Evolutionary conservation across 805 yeast genomes (phyloP).

Genomic region (Ogataea corticis): DNA sequence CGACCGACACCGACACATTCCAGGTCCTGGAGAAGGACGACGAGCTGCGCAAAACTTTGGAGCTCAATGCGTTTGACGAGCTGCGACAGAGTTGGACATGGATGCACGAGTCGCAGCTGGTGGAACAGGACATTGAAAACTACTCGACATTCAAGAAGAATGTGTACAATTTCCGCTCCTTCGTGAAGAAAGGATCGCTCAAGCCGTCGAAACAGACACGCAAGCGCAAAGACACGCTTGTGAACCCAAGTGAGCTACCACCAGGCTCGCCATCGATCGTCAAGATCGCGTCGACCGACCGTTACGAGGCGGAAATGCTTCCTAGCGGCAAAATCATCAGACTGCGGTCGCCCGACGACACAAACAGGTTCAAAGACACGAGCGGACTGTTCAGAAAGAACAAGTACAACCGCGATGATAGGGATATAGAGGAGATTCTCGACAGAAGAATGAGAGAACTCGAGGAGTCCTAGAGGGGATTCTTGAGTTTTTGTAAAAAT

Average conservation of each 20-base stretch:
- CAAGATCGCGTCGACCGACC: slow-evolving; percentile 33
- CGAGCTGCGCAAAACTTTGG: slow-evolving; percentile 66
- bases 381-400: slow-evolving; percentile 37
- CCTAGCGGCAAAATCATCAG: slow-evolving; percentile 74
- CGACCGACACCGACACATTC: slow-evolving; percentile 78
- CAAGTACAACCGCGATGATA: slow-evolving; percentile 40
- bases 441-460: slow-evolving; percentile 10
- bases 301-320: slow-evolving; percentile 55
- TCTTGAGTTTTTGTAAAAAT: too few species aligned
- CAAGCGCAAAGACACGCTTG: slow-evolving; percentile 50
- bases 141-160: slow-evolving; percentile 19
- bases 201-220: slow-evolving; percentile 38
- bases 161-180: slow-evolving; percentile 29
- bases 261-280: slow-evolving; percentile 46
- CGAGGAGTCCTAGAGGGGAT: background rate
- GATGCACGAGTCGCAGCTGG: slow-evolving; percentile 37
- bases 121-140: slow-evolving; percentile 26
- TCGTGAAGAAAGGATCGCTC: slow-evolving; percentile 37
- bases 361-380: slow-evolving; percentile 16
- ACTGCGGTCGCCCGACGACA: slow-evolving; percentile 29
- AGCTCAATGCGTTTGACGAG: slow-evolving; percentile 69
- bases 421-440: slow-evolving; percentile 52
- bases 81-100: slow-evolving; percentile 79
- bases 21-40: slow-evolving; percentile 73
- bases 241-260: slow-evolving; percentile 48